Conservation (phyloP, 2,329 filamentous ascomycete genomes). For the Metarhizium guizhouense region DNA sequence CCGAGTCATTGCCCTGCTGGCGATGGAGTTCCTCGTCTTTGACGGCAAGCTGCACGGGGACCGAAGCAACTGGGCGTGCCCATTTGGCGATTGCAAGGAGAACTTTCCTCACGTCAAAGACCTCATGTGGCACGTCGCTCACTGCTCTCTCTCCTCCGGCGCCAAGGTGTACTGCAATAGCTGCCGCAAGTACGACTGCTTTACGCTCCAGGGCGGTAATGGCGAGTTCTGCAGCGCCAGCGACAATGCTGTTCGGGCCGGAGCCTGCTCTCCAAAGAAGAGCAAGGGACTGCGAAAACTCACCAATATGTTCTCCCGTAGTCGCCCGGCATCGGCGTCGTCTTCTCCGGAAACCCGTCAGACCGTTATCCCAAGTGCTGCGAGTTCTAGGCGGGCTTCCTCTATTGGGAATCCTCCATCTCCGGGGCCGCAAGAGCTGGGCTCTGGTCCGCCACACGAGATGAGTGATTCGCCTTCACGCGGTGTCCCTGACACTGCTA, state of each 20-base stretch:
- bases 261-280: background rate
- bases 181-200: conserved; percentile 1
- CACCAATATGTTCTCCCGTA: background rate
- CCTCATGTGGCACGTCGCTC: background rate
- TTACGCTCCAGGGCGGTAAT: background rate
- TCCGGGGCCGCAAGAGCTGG: background rate
- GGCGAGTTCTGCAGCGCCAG: background rate
- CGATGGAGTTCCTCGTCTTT: background rate
- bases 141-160: background rate
- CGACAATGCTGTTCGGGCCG: background rate
- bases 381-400: background rate
- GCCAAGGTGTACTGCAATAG: conserved; percentile 8
- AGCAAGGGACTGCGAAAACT: background rate
- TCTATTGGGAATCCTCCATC: background rate
- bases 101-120: background rate
- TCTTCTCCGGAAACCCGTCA: background rate
- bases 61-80: background rate
- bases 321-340: background rate
- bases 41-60: background rate
- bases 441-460: too few relatives aligned
- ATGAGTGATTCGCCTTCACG: too few relatives aligned
- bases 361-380: background rate
- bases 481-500: too few relatives aligned
- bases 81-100: conserved; percentile 2
- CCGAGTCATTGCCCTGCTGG: background rate